phyloP scores from a whole-genome alignment of 2,329 filamentous ascomycete species.

The Aschersonia sp. region DNA sequence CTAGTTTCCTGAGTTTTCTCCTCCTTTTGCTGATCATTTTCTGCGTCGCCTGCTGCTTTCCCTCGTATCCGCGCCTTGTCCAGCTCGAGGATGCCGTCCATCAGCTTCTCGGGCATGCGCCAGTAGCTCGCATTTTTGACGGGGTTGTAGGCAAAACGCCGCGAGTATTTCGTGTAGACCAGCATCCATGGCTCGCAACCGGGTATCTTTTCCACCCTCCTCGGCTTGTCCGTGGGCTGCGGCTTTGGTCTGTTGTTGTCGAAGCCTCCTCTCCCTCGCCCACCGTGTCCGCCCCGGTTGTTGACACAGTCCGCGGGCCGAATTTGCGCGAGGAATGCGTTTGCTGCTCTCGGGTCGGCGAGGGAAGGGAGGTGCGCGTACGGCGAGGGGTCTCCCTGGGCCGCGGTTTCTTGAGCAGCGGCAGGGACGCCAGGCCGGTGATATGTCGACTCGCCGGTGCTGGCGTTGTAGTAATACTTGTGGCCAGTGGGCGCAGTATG shows the following conservation, averaged over 20 bases:
- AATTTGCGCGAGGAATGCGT: constrained; percentile 45
- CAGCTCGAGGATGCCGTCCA: constrained; percentile 58
- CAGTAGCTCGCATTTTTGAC: constrained; percentile 82
- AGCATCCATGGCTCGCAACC: constrained; percentile 77
- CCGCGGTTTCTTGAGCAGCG: constrained; percentile 11
- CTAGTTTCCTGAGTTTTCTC: constrained; percentile 10
- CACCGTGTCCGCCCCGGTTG: constrained; percentile 13
- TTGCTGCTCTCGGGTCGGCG: constrained; percentile 41
- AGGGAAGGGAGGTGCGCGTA: constrained; percentile 21
- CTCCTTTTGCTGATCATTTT: constrained; percentile 1
- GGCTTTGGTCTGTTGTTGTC: constrained; percentile 45
- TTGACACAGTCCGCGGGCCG: constrained; percentile 24
- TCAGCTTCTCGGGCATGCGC: constrained; percentile 81
- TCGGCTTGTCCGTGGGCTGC: constrained; percentile 68
- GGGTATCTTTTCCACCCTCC: constrained; percentile 64
- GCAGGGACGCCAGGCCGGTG: constrained; percentile 43
- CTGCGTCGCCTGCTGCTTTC: constrained; percentile 25
- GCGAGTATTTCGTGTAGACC: constrained; percentile 80
- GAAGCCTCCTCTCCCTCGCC: constrained; percentile 27
- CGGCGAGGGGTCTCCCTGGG: constrained; percentile 13
- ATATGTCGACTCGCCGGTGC: constrained; percentile 79
- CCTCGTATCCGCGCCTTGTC: constrained; percentile 58
- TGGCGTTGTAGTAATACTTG: constrained; percentile 73
- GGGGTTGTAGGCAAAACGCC: constrained; percentile 82
- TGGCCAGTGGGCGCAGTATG: constrained; percentile 82